Base-by-base conservation (phyloP, 257 asterid genomes). In the Orobanche coerulescens region DNA sequence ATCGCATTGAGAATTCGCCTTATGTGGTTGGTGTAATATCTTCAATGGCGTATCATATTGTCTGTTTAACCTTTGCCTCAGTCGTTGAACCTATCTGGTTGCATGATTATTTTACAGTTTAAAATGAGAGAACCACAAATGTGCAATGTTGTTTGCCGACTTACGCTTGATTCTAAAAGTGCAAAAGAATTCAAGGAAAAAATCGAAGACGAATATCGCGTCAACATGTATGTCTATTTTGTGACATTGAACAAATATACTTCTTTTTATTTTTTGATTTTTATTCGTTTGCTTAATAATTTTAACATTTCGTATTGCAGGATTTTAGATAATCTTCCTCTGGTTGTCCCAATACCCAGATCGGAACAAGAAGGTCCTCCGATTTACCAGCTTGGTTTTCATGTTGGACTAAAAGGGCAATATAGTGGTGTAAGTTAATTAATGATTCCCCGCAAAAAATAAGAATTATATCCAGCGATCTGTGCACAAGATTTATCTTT, bases 321-420 rank as follows among this genome's bases (percentile, higher is more conserved):
- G 97, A 89, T 89, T 62, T 79, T 89, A 80, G 96, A 89, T 75
- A 89, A 89, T 74, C 95, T 89, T 40, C 95, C 96, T 48, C 86
- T 89, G 48, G 95, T 89, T 66, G 73, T 82, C 78, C 96, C 96
- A 53, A 82, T 67, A 6, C 82, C 71, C 50, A 74, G 89, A 72
- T 58, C 77, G 44, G 88, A 82, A 10, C 56, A 49, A 49, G 71
- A 59, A 58, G 86, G 75, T n/a, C 53, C 84, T 62, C 61, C 72
- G 66, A 58, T 77, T 33, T 88, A 83, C 72, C 95, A 88, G 70
- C 95, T 86, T 50, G 97, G 97, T 43, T 84, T 72, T 68, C 78
- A 69, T 71, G 86, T 89, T 75, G 95, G 97, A 49, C 57, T 82
- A 16, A 89, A 79, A 77, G 87, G 86, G 34, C 85, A 72, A 28